Base-by-base conservation (phyloP, 352 stramenopile genomes). In the Paralagenidium karlingii region DNA sequence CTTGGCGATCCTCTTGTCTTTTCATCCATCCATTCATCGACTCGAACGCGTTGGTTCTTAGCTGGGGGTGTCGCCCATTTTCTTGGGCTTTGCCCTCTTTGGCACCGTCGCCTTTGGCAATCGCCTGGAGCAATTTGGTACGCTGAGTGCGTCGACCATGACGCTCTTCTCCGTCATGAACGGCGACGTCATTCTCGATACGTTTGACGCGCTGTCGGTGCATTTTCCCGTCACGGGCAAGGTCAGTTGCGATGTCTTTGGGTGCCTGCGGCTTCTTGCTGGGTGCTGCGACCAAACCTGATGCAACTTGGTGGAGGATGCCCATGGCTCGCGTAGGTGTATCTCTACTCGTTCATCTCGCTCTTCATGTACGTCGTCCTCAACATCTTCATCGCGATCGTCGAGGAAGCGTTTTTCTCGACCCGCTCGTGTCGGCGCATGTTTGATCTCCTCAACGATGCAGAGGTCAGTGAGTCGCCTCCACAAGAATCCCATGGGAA, bases 341-440 rank as follows among this genome's bases (percentile, higher is more conserved):
- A 88, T 38, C 30, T 94, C 33, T 94, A 90, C 51, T 68, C 71
- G 27, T 95, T 95, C 55, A 87, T 94, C 29, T 62, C 69, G 43
- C 54, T 95, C n/a, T 95, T 94, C 53, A 92, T 94, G 53, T 95
- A 95, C 53, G 76, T 94, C 34, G 83, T 95, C 38, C 63, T 95
- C 36, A 95, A 95, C 47, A 81, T 95, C 41, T 94, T 94, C 45
- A 90, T 95, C 22, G 81, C 80, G 11, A 89, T 95, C 38, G 74
- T 94, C 30, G 83, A 95, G 34, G 80, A 95, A 34, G 75, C 82
- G 20, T 95, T 92, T 61, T 95, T 95, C 43, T 76, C 79, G n/a
- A 87, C 75, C 22, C 63, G 78, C 32, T 65, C 66, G 18, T 75
- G 58, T 21, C 54, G 67, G 2, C 61, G 71, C n/a, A 60, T 68